Percentiles rank a stretch among this genome's conserved stretches.
Evolutionary conservation across 208 protist genomes (phyloP).

Genomic region (Leishmania mexicana): DNA sequence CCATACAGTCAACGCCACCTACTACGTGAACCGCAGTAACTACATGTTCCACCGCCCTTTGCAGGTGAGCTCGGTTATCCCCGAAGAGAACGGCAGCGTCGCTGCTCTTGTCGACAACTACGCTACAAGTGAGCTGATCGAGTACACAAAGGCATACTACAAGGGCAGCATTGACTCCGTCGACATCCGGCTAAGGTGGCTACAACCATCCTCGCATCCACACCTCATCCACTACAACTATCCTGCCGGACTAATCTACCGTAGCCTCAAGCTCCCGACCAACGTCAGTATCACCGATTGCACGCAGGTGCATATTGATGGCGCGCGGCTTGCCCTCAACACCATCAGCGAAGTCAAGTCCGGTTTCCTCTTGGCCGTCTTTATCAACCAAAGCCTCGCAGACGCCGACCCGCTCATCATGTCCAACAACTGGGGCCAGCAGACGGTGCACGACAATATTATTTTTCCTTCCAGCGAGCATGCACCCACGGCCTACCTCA

Average conservation of each 20-base stretch:
- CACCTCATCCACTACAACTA: conserved; percentile 21
- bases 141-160: conserved; percentile 6
- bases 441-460: neutral
- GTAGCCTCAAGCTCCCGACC: conserved; percentile 3
- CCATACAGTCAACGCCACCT: conserved; percentile 11
- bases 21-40: conserved; percentile 6
- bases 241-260: conserved; percentile 5
- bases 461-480: neutral
- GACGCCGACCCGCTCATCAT: conserved; percentile 15
- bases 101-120: neutral
- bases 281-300: conserved; percentile 15
- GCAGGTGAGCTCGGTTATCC: neutral
- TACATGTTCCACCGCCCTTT: neutral
- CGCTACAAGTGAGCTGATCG: neutral
- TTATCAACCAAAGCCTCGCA: conserved; percentile 9
- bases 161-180: conserved; percentile 11
- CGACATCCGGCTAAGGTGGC: conserved; percentile 15
- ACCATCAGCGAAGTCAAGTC: neutral
- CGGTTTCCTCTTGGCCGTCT: neutral
- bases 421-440: conserved; percentile 29
- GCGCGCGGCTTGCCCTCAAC: neutral
- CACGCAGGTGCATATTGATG: conserved; percentile 16
- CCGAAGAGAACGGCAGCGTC: conserved; percentile 4
- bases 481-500: conserved; percentile 10
- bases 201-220: neutral